Evolutionary conservation across 179 eudicot genomes (phyloP).

Genomic region (Amaranthus tricolor): DNA sequence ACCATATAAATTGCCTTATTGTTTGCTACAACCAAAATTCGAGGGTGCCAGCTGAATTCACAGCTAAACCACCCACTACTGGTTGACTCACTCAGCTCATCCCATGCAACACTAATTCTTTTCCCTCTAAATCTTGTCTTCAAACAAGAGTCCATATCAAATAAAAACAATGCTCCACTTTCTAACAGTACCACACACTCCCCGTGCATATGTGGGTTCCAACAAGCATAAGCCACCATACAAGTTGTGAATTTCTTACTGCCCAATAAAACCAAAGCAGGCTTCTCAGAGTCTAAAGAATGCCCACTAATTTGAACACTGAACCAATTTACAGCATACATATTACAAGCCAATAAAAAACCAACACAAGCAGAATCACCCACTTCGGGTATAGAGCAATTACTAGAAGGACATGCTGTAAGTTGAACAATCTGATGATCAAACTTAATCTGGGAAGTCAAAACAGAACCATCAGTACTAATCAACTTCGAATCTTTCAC

Average conservation of each 20-base stretch:
- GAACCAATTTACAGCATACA: conserved; percentile 35
- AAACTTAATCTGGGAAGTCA: conserved; percentile 15
- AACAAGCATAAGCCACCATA: conserved; percentile 31
- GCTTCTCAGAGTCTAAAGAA: conserved; percentile 18
- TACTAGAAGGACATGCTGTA: conserved; percentile 16
- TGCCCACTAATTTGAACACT: conserved; percentile 24
- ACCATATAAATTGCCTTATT: conserved; percentile 53
- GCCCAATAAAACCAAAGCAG: conserved; percentile 27
- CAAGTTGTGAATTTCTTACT: conserved; percentile 29
- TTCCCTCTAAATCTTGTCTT: conserved; percentile 31
- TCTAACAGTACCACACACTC: conserved; percentile 34
- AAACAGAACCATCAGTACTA: conserved; percentile 11
- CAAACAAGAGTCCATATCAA: conserved; percentile 41
- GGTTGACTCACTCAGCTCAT: conserved; percentile 24
- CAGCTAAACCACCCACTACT: conserved; percentile 67
- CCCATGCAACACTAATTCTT: conserved; percentile 44
- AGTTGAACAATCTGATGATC: conserved; percentile 27
- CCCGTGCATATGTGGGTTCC: conserved; percentile 32
- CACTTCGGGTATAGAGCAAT: conserved; percentile 3
- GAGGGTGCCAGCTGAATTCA: conserved; percentile 83
- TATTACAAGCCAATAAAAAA: conserved; percentile 26
- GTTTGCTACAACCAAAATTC: conserved; percentile 59
- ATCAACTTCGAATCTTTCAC: conserved; percentile 21
- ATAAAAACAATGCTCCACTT: conserved; percentile 30
- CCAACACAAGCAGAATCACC: conserved; percentile 25